Evolutionary conservation across 2,329 filamentous ascomycete species (phyloP).

Genomic region (Pestalotiopsis sp.): DNA sequence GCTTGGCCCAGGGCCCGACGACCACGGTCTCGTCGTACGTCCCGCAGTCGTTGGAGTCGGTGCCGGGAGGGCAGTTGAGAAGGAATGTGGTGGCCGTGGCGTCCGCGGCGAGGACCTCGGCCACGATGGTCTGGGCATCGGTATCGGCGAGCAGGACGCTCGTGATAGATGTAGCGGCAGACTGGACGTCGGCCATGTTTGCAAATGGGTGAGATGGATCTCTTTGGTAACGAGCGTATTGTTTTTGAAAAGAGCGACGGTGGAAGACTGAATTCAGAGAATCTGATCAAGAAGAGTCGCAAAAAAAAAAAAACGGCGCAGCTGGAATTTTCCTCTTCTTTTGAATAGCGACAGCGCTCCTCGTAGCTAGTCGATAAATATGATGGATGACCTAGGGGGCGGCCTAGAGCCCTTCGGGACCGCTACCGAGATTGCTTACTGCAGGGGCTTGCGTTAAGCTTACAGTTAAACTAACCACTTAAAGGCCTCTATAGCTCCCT

Average conservation of each 20-base stretch:
- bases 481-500: not conserved
- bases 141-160: slow-evolving; percentile 7
- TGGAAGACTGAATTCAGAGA: not conserved
- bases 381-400: not conserved
- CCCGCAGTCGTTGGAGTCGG: slow-evolving; percentile 11
- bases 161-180: slow-evolving; percentile 4
- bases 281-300: not conserved
- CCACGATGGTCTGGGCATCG: not conserved
- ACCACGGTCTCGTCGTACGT: slow-evolving; percentile 11
- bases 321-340: not conserved
- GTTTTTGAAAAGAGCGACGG: not conserved
- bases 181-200: not conserved
- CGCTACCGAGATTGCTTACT: not conserved
- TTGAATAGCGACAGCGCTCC: not conserved
- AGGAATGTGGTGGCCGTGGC: slow-evolving; percentile 11
- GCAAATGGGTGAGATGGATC: not conserved
- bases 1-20: slow-evolving; percentile 7
- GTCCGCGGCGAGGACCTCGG: slow-evolving; percentile 10
- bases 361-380: not conserved
- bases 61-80: slow-evolving; percentile 11
- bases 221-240: not conserved
- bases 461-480: not conserved
- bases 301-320: not conserved
- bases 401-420: not conserved
- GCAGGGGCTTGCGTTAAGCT: not conserved